Percentiles rank a stretch among this genome's conserved stretches.
phyloP scores from a whole-genome alignment of 1,284 basidiomycete species.

The Marasmius fiardii region DNA sequence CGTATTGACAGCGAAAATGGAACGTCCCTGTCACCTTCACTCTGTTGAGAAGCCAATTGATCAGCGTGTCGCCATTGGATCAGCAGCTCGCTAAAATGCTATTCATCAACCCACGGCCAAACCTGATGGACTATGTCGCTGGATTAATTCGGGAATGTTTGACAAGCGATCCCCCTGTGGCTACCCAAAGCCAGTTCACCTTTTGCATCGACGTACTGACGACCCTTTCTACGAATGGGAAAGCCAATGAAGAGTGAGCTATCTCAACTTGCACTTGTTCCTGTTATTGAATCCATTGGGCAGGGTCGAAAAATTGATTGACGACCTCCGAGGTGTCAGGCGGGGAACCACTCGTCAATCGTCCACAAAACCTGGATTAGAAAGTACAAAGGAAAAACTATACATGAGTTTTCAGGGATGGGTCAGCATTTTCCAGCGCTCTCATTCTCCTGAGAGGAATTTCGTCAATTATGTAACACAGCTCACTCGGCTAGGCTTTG shows the following conservation, averaged over 20 bases:
- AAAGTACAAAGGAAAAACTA: conserved; percentile 68
- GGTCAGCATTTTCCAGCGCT: conserved; percentile 93
- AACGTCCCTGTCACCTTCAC: conserved; percentile 94
- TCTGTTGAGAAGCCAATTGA: conserved; percentile 80
- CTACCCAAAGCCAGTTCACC: conserved; percentile 77
- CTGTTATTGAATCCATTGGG: background rate
- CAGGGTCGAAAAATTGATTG: conserved; percentile 58
- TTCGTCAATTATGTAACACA: conserved; percentile 98
- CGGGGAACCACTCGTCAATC: conserved; percentile 43
- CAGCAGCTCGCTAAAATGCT: conserved; percentile 89
- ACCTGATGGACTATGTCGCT: conserved; percentile 80
- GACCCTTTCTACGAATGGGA: conserved; percentile 69
- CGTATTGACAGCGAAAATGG: conserved; percentile 75
- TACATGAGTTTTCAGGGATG: conserved; percentile 87
- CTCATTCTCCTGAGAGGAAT: conserved; percentile 87
- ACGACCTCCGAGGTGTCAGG: conserved; percentile 69
- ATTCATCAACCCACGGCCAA: conserved; percentile 76
- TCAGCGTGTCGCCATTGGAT: conserved; percentile 82
- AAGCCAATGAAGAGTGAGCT: conserved; percentile 78
- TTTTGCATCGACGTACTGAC: conserved; percentile 82
- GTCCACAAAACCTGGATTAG: conserved; percentile 63
- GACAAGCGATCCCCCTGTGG: conserved; percentile 73
- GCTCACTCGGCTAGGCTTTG: conserved; percentile 92
- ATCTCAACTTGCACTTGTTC: conserved; percentile 19
- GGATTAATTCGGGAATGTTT: conserved; percentile 87